Percentiles rank a stretch among this genome's conserved stretches.
phyloP scores from a whole-genome alignment of 2,329 filamentous ascomycete species.

The Beauveria sp. region DNA sequence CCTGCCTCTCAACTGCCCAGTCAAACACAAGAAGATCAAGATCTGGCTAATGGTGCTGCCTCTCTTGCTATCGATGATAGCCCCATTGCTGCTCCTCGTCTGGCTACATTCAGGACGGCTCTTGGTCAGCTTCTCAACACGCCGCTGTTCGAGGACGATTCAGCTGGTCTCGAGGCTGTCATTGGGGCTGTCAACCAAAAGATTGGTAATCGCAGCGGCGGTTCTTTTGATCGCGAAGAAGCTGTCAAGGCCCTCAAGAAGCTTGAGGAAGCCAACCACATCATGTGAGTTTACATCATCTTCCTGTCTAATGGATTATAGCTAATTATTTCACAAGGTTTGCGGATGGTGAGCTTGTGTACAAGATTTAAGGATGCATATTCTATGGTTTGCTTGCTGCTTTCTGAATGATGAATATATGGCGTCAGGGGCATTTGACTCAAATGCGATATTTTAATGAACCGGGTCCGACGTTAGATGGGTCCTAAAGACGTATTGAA shows the following conservation, averaged over 20 bases:
- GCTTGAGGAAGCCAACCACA: conserved; percentile 77
- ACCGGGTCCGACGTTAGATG: not conserved
- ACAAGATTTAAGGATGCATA: conserved; percentile 50
- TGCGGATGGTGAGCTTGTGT: conserved; percentile 57
- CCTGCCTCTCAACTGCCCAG: conserved; percentile 62
- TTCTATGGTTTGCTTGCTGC: not conserved
- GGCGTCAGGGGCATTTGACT: conserved; percentile 4
- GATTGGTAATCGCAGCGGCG: conserved; percentile 44
- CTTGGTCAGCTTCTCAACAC: conserved; percentile 79
- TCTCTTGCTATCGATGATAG: conserved; percentile 33
- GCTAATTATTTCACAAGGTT: conserved; percentile 35
- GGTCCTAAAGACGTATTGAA: conserved; percentile 7
- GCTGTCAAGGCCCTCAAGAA: conserved; percentile 68
- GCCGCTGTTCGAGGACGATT: conserved; percentile 79
- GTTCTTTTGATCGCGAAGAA: conserved; percentile 63
- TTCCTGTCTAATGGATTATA: not conserved
- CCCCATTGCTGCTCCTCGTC: conserved; percentile 53
- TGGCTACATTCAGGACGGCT: conserved; percentile 68
- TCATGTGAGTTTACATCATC: conserved; percentile 64
- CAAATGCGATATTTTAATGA: not conserved
- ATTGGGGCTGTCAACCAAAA: conserved; percentile 72
- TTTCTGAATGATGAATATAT: not conserved
- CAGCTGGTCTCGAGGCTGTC: conserved; percentile 66
- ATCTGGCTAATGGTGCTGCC: conserved; percentile 35
- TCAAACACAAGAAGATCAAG: conserved; percentile 35